Conservation (phyloP, 495 filamentous ascomycete genomes). For the Hyaloscypha hepaticicola region DNA sequence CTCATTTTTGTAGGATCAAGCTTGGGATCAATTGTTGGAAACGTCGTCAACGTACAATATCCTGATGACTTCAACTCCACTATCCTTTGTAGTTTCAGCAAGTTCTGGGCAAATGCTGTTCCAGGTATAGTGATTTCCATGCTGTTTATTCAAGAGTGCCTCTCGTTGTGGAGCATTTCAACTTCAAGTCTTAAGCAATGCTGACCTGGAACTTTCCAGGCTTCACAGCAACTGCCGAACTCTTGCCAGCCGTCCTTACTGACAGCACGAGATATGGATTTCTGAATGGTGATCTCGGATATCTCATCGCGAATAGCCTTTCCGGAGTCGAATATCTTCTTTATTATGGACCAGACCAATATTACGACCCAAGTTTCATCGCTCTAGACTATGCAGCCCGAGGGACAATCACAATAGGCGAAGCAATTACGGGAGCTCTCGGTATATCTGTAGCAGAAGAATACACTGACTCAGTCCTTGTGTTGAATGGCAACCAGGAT, state of each 20-base stretch:
- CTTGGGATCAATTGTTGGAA: slow-evolving; percentile 31
- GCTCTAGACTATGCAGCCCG: slow-evolving; percentile 4
- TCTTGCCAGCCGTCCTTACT: slow-evolving; percentile 8
- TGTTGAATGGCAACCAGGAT: slow-evolving; percentile 18
- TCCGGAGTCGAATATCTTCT: slow-evolving; percentile 11
- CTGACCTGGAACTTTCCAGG: neutral
- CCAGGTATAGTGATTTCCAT: neutral
- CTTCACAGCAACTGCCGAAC: neutral
- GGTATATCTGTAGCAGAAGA: neutral
- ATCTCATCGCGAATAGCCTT: slow-evolving; percentile 3
- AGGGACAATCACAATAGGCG: slow-evolving; percentile 16
- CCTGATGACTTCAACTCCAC: slow-evolving; percentile 27
- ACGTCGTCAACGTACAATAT: slow-evolving; percentile 23
- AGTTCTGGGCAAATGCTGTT: neutral
- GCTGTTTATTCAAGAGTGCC: neutral
- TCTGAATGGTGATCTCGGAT: slow-evolving; percentile 1
- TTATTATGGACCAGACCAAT: slow-evolving; percentile 6
- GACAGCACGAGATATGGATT: neutral
- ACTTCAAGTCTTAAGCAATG: neutral
- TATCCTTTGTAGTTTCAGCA: slow-evolving; percentile 27
- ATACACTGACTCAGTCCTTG: slow-evolving; percentile 5
- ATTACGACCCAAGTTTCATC: slow-evolving; percentile 16
- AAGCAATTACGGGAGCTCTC: slow-evolving; percentile 4
- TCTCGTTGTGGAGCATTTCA: neutral
- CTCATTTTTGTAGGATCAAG: slow-evolving; percentile 29